phyloP scores from a whole-genome alignment of 306 rosid species.

The Quillaja saponaria region DNA sequence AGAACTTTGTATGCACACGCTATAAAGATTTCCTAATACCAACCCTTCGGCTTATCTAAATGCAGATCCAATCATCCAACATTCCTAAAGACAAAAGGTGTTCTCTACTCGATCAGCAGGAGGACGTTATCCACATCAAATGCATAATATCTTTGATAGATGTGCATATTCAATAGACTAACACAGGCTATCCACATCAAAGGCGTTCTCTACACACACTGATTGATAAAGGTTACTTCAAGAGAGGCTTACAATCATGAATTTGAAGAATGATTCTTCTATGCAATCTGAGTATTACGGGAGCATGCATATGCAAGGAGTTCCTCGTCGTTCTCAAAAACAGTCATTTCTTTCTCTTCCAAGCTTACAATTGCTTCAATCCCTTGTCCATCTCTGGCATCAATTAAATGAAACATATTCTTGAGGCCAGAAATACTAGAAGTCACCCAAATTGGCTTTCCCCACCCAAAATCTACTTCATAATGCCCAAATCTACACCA shows the following conservation, averaged over 20 bases:
- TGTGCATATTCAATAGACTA: background rate
- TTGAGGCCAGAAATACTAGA: background rate
- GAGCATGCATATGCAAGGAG: constrained; percentile 1
- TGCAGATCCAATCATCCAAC: too few species aligned
- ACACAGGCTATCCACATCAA: too few species aligned
- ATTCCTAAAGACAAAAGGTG: background rate
- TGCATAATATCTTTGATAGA: background rate
- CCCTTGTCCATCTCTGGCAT: constrained; percentile 23
- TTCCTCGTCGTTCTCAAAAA: constrained; percentile 20
- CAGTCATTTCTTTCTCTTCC: constrained; percentile 25
- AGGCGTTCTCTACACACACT: too few species aligned
- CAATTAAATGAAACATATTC: constrained; percentile 9
- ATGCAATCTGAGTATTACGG: background rate
- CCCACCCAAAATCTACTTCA: constrained; percentile 39
- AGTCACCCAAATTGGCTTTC: constrained; percentile 34
- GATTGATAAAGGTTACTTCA: background rate
- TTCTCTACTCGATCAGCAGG: background rate
- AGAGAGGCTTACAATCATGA: background rate
- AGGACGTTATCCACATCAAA: background rate
- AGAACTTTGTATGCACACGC: too few species aligned
- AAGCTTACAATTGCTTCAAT: constrained; percentile 32
- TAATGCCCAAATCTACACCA: constrained; percentile 30
- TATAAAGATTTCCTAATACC: too few species aligned
- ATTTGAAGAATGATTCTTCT: background rate
- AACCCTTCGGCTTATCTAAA: too few species aligned